Percentiles rank a stretch among this genome's conserved stretches.
phyloP scores from a whole-genome alignment of 164 flowering plant genomes.

The Nelumbo lutea region DNA sequence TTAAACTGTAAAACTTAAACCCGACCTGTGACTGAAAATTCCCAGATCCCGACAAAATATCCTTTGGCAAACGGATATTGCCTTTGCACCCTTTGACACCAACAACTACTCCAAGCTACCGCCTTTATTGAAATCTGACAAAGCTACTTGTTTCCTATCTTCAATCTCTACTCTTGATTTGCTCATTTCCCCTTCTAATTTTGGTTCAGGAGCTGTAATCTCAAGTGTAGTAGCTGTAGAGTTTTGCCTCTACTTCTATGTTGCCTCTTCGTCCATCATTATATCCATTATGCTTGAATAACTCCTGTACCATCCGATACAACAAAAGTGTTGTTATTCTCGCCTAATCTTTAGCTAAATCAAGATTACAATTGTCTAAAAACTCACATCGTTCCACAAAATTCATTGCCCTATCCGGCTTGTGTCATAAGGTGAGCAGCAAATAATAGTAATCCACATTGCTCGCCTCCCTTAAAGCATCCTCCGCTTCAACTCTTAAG shows the following conservation, averaged over 20 bases:
- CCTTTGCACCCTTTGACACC: not conserved
- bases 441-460: conserved; percentile 83
- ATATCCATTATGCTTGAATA: conserved; percentile 50
- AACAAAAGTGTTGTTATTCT: conserved; percentile 76
- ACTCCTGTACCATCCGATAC: conserved; percentile 75
- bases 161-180: not conserved
- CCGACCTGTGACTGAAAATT: conserved; percentile 64
- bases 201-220: not conserved
- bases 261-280: conserved; percentile 69
- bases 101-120: conserved; percentile 4
- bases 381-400: conserved; percentile 82
- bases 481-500: conserved; percentile 56
- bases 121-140: conserved; percentile 6
- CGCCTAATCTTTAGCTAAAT: conserved; percentile 66
- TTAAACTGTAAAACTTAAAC: conserved; percentile 26
- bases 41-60: conserved; percentile 89
- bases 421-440: conserved; percentile 60
- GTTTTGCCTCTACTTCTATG: conserved; percentile 56
- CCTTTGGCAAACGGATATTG: conserved; percentile 55
- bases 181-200: conserved; percentile 1
- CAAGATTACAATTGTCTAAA: conserved; percentile 58
- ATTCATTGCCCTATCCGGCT: conserved; percentile 61
- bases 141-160: not conserved
- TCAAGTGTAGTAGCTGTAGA: conserved; percentile 20
- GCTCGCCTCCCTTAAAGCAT: conserved; percentile 54